Percentiles rank a stretch among this genome's conserved stretches.
phyloP scores from a whole-genome alignment of 345 rosid species.

The Arabis alpina region DNA sequence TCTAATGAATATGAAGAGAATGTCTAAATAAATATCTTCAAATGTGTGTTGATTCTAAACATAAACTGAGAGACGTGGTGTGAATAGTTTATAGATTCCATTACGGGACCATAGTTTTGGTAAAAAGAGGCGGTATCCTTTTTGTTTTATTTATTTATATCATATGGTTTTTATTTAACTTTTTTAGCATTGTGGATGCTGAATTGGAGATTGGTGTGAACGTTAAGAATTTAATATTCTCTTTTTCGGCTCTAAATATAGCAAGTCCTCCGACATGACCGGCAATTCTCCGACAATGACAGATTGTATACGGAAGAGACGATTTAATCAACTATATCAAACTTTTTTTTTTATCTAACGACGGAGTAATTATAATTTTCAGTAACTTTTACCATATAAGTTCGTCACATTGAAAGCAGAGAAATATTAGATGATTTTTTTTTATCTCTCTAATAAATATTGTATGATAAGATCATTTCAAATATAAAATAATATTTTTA shows the following conservation, averaged over 20 bases:
- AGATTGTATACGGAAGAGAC: background rate
- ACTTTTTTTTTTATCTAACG: no score
- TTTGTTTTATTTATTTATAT: conserved; percentile 4
- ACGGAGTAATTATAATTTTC: no score
- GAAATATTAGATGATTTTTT: no score
- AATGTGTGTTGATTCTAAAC: conserved; percentile 1
- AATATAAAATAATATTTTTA: no score
- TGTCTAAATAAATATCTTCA: background rate
- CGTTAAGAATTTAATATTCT: background rate
- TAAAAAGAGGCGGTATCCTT: background rate
- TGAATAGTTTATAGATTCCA: conserved; percentile 19
- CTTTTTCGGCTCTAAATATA: conserved; percentile 8
- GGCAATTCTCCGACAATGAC: conserved; percentile 24
- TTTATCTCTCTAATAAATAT: no score
- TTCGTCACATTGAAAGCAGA: no score
- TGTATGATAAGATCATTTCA: no score
- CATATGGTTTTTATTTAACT: background rate
- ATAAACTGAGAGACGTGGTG: background rate
- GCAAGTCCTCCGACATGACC: conserved; percentile 29
- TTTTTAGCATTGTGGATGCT: conserved; percentile 9
- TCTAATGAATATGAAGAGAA: background rate
- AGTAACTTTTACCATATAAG: no score
- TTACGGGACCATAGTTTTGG: background rate
- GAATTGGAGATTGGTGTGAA: conserved; percentile 22
- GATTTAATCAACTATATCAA: no score